Base-by-base conservation (phyloP, 768 basidiomycete genomes). In the Russula sp. region DNA sequence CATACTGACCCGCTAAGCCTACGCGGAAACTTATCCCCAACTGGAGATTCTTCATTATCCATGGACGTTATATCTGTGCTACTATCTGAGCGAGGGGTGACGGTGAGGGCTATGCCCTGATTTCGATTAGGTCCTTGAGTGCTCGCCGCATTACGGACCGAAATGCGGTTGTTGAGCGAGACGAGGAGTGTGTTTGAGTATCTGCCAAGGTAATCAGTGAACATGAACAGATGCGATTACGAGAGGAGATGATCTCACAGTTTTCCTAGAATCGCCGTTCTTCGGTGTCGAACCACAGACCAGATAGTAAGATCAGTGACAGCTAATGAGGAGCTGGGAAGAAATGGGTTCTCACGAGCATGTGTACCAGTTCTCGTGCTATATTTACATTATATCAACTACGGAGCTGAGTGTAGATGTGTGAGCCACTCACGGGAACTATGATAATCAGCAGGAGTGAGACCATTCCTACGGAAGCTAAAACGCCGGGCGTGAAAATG, bases 81-180 rank as follows among this genome's bases (percentile, higher is more conserved):
- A 11, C 0, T 11, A 9, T 28, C 26, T 6, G 26, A 16, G 48
- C 36, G 9, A 28, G 18, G 26, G 5, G 10, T 5, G 18, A 13
- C 3, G 3, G 16, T 20, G n/a, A 26, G 0, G 30, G 49, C 9
- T 3, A 18, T 2, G 22, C 2, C 34, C 24, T 11, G 26, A 10
- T 7, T n/a, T 42, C 26, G 9, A 38, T 30, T 28, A 30, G 3
- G 13, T 8, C 11, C n/a, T 7, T 7, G 10, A 26, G 18, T 9
- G 14, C 11, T 40, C 14, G 49, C 59, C 11, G n/a, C 9, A 20
- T 46, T 24, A 34, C 60, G 60, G 22, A 52, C 44, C 11, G 42
- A 49, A 8, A 62, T 62, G 46, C 61, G 61, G 30, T 62, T 62
- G 20, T 62, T 62, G 20, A 62, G 48, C 9, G 46, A 62, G 14